Conservation (phyloP, 2,329 filamentous ascomycete species). For the Geosmithia putterillii region DNA sequence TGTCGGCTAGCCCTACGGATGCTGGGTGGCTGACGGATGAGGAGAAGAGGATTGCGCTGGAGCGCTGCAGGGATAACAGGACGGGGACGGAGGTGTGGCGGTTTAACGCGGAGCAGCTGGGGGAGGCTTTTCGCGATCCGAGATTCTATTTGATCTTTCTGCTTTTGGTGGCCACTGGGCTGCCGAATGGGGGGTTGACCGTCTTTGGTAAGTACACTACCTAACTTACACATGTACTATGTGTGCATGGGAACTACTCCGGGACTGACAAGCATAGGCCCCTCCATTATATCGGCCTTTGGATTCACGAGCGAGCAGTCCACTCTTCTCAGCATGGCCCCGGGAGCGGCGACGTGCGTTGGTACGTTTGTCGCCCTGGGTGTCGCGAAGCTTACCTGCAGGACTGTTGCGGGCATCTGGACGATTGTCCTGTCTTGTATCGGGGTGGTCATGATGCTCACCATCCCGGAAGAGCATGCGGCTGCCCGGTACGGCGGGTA, state of each 20-base stretch:
- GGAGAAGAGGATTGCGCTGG: conserved; percentile 3
- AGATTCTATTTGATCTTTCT: conserved; percentile 4
- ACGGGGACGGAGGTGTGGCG: conserved; percentile 4
- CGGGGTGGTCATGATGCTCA: conserved; percentile 3
- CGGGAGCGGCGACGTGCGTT: not conserved
- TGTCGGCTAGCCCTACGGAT: conserved; percentile 2
- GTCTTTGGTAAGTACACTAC: conserved; percentile 3
- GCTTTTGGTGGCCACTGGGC: conserved; percentile 2
- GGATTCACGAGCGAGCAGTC: conserved; percentile 2
- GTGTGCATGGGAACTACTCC: no score
- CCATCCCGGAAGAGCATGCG: not conserved
- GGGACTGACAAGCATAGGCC: no score
- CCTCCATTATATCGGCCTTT: conserved; percentile 3
- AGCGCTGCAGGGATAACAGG: conserved; percentile 2
- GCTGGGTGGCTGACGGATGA: conserved; percentile 3
- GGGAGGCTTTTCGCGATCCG: conserved; percentile 2
- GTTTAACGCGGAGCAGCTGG: conserved; percentile 2
- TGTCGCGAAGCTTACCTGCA: conserved; percentile 3
- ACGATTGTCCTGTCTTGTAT: conserved; percentile 1
- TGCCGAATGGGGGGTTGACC: conserved; percentile 3
- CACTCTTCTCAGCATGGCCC: conserved; percentile 3
- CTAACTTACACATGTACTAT: not conserved
- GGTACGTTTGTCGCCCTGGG: conserved; percentile 2
- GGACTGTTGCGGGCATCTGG: conserved; percentile 3
- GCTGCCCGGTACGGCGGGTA: conserved; percentile 3